Percentiles rank a stretch among this genome's conserved stretches.
Evolutionary conservation across 2,329 filamentous ascomycete species (phyloP).

Genomic region (Ramularia endophylla): DNA sequence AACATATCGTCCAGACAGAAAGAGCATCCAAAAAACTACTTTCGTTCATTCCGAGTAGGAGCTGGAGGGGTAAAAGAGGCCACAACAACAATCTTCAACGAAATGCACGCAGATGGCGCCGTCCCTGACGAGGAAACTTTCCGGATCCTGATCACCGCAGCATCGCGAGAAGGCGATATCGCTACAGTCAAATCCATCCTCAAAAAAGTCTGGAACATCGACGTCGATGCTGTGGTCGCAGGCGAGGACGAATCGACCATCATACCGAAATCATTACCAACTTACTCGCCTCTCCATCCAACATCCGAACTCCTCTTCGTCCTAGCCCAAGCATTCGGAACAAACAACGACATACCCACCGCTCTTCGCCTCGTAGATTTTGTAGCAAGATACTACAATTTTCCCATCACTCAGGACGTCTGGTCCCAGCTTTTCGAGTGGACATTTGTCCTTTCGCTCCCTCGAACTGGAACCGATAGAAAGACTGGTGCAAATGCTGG

Average conservation of each 20-base stretch:
- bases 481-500: slow-evolving; percentile 28
- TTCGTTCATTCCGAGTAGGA: slow-evolving; percentile 23
- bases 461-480: slow-evolving; percentile 26
- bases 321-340: slow-evolving; percentile 63
- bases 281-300: slow-evolving; percentile 53
- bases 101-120: slow-evolving; percentile 43
- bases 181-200: slow-evolving; percentile 44
- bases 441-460: slow-evolving; percentile 52
- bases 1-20: slow-evolving; percentile 17
- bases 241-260: slow-evolving; percentile 28
- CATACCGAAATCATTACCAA: slow-evolving; percentile 35
- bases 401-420: slow-evolving; percentile 51
- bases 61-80: slow-evolving; percentile 25
- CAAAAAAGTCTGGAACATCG: slow-evolving; percentile 50
- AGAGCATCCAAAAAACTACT: slow-evolving; percentile 3
- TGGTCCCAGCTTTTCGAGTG: slow-evolving; percentile 66
- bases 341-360: slow-evolving; percentile 55
- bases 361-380: slow-evolving; percentile 57
- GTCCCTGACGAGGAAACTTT: slow-evolving; percentile 49
- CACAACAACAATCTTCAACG: slow-evolving; percentile 37
- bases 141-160: slow-evolving; percentile 47
- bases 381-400: slow-evolving; percentile 53
- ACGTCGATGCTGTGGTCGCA: slow-evolving; percentile 38
- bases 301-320: slow-evolving; percentile 54
- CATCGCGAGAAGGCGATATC: slow-evolving; percentile 48